These are phyloP conservation scores for Trametes cubensis DNA, from an alignment of 768 basidiomycete genomes.

Conservation along the genomic window DNA sequence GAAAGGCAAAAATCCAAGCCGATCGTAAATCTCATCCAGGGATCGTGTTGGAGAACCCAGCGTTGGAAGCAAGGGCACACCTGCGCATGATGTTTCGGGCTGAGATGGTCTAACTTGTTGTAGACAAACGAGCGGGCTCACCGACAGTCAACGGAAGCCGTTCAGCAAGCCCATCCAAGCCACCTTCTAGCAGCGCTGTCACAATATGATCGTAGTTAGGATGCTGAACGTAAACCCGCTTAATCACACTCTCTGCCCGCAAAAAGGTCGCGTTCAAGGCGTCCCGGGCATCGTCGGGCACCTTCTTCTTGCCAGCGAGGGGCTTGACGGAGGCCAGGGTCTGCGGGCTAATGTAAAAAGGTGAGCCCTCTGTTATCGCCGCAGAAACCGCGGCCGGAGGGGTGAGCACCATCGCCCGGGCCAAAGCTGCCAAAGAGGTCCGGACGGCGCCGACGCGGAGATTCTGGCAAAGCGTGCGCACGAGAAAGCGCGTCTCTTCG, in stretches of 20 bases:
- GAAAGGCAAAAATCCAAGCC: slow-evolving; percentile 67
- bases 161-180: slow-evolving; percentile 60
- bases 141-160: slow-evolving; percentile 72
- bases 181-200: slow-evolving; percentile 57
- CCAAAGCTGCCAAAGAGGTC: slow-evolving; percentile 77
- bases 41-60: slow-evolving; percentile 87
- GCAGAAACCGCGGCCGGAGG: slow-evolving; percentile 38
- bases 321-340: slow-evolving; percentile 34
- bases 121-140: slow-evolving; percentile 31
- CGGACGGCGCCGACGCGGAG: slow-evolving; percentile 88
- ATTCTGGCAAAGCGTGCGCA: slow-evolving; percentile 72
- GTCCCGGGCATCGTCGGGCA: slow-evolving; percentile 35
- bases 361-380: slow-evolving; percentile 28
- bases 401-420: slow-evolving; percentile 73
- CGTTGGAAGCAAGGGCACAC: slow-evolving; percentile 83
- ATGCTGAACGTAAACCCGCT: slow-evolving; percentile 75
- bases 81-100: slow-evolving; percentile 39
- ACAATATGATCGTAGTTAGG: slow-evolving; percentile 77
- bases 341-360: slow-evolving; percentile 37
- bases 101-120: background rate
- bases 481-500: slow-evolving; percentile 85
- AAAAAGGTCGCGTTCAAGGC: slow-evolving; percentile 48
- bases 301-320: slow-evolving; percentile 36
- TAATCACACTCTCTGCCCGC: slow-evolving; percentile 64
- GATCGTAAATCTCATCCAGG: slow-evolving; percentile 78